Percentiles rank a stretch among this genome's conserved stretches.
Conservation (phyloP, 2,329 filamentous ascomycete species). For the Didymella pomorum region DNA sequence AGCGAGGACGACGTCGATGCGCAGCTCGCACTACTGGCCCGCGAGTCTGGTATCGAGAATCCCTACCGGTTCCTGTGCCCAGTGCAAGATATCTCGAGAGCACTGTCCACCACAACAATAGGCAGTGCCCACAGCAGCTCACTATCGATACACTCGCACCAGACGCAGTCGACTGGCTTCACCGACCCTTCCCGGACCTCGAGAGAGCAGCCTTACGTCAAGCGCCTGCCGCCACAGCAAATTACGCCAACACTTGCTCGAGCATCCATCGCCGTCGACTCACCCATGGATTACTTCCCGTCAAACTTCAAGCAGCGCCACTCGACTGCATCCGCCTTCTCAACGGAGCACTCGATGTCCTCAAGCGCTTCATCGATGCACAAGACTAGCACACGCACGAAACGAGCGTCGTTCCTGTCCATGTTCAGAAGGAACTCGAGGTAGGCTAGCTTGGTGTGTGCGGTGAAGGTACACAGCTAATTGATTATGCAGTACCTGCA, state of each 20-base stretch:
- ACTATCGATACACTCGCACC: conserved; percentile 46
- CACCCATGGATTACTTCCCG: conserved; percentile 27
- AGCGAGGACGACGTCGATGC: conserved; percentile 46
- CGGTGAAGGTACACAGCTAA: conserved; percentile 23
- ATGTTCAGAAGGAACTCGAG: conserved; percentile 45
- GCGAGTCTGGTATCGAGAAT: conserved; percentile 44
- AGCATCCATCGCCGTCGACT: conserved; percentile 31
- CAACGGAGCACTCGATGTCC: conserved; percentile 30
- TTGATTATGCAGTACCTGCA: conserved; percentile 31
- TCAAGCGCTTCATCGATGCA: conserved; percentile 36
- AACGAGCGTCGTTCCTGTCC: conserved; percentile 40
- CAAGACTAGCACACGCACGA: conserved; percentile 32
- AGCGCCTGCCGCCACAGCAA: conserved; percentile 30
- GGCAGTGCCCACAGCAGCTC: conserved; percentile 45
- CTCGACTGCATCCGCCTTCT: conserved; percentile 33
- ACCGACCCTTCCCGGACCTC: conserved; percentile 47
- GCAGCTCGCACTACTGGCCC: conserved; percentile 37
- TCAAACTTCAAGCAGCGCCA: conserved; percentile 29
- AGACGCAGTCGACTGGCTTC: conserved; percentile 47
- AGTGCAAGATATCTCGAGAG: conserved; percentile 34
- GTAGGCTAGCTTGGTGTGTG: conserved; percentile 25
- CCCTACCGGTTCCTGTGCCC: conserved; percentile 43
- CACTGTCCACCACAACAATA: conserved; percentile 43
- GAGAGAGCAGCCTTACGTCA: conserved; percentile 34
- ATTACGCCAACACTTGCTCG: conserved; percentile 27